These are phyloP conservation scores for Acacia concinna DNA, from an alignment of 331 rosid species.

Conservation along the genomic window DNA sequence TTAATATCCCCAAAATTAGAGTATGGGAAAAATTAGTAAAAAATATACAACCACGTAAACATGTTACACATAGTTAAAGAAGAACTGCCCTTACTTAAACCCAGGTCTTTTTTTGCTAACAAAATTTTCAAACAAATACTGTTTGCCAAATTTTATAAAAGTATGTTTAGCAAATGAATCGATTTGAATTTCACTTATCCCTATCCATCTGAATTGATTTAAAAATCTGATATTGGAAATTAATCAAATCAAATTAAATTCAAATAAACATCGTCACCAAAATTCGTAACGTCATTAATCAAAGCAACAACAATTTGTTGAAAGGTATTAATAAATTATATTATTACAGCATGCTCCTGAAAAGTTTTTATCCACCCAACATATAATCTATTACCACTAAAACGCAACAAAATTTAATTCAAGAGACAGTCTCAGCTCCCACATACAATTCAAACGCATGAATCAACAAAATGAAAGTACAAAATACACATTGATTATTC, in stretches of 20 bases:
- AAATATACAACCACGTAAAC: no score
- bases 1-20: not conserved
- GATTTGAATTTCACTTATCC: no score
- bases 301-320: not conserved
- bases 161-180: no score
- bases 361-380: not conserved
- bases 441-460: not conserved
- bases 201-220: no score
- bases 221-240: no score
- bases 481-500: not conserved
- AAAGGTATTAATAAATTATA: no score
- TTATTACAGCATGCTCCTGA: not conserved
- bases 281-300: not conserved
- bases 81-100: no score
- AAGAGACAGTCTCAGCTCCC: not conserved
- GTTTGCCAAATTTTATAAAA: no score
- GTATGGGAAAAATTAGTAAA: no score
- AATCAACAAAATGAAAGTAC: not conserved
- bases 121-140: no score
- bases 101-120: no score
- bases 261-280: not conserved
- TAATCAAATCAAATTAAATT: not conserved
- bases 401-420: not conserved
- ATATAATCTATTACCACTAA: not conserved
- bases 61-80: no score